phyloP scores from a whole-genome alignment of 1,139 yeast species.

The Diutina mesorugosa region DNA sequence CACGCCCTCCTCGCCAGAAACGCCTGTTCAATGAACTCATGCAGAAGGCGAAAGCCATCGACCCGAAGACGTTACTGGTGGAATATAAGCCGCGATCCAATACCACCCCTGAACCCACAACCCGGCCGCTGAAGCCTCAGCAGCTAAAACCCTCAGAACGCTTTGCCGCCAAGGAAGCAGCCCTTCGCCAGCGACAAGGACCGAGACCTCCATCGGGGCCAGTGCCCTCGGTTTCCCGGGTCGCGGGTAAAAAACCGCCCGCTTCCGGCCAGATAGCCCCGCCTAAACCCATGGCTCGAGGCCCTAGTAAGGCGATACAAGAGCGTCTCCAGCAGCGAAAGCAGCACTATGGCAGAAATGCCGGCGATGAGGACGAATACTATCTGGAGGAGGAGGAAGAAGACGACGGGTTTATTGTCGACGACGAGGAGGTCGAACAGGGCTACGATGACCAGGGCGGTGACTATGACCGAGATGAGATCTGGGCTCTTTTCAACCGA shows the following conservation, averaged over 20 bases:
- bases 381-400: conserved; percentile 12
- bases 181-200: conserved; percentile 13
- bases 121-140: conserved; percentile 10
- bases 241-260: not conserved
- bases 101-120: not conserved
- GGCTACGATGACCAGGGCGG: conserved; percentile 15
- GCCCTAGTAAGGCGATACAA: conserved; percentile 13
- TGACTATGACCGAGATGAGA: conserved; percentile 72
- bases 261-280: not conserved
- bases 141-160: conserved; percentile 12
- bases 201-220: not conserved
- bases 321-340: conserved; percentile 8
- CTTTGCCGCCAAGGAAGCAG: conserved; percentile 7
- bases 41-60: conserved; percentile 55
- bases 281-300: conserved; percentile 10
- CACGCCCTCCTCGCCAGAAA: conserved; percentile 13
- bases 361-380: conserved; percentile 6
- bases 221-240: not conserved
- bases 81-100: not conserved
- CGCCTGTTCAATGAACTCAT: conserved; percentile 54
- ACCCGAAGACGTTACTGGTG: conserved; percentile 26
- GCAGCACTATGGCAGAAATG: not conserved
- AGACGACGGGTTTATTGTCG: conserved; percentile 40
- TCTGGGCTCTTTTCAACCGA: conserved; percentile 74
- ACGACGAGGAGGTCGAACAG: conserved; percentile 23